A percentile compares a stretch with the other conserved stretches of the same genome.
phyloP scores from a whole-genome alignment of 2,329 filamentous ascomycete genomes.

The Diplodia sapinea region DNA sequence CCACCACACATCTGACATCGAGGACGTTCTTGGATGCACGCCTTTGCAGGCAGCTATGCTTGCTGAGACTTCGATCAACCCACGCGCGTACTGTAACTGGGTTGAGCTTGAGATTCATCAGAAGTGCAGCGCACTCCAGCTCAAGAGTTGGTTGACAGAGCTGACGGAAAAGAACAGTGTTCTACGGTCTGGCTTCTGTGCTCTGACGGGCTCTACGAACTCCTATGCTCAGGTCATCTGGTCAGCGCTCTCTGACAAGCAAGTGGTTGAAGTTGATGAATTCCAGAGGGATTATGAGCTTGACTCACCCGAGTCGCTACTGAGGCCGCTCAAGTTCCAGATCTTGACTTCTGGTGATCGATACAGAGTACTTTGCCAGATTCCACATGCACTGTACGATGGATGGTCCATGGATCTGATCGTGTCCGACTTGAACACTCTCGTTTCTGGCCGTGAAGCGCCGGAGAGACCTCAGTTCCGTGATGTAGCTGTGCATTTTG shows the following conservation, averaged over 20 bases:
- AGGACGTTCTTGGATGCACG: constrained; percentile 66
- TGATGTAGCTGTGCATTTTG: constrained; percentile 61
- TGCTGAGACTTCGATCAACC: constrained; percentile 68
- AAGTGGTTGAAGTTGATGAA: constrained; percentile 52
- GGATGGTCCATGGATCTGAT: constrained; percentile 89
- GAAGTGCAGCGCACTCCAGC: constrained; percentile 39
- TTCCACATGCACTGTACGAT: constrained; percentile 88
- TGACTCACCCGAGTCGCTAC: constrained; percentile 48
- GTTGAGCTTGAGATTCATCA: constrained; percentile 63
- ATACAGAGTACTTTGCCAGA: constrained; percentile 53
- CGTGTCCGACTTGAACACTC: constrained; percentile 65
- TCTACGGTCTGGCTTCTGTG: constrained; percentile 74
- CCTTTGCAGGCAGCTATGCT: constrained; percentile 82
- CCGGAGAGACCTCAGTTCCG: constrained; percentile 64
- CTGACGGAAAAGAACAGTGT: constrained; percentile 62
- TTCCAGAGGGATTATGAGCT: constrained; percentile 51
- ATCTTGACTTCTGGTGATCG: constrained; percentile 45
- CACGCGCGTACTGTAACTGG: constrained; percentile 76
- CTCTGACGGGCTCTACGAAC: constrained; percentile 49
- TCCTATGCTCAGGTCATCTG: constrained; percentile 70
- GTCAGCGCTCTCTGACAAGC: constrained; percentile 53
- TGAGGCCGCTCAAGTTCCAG: constrained; percentile 69
- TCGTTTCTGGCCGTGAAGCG: constrained; percentile 51
- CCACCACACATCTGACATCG: constrained; percentile 33
- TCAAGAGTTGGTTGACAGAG: constrained; percentile 47